These are phyloP conservation scores for Haplographium delicatum DNA, from an alignment of 495 filamentous ascomycete species.

Conservation along the genomic window DNA sequence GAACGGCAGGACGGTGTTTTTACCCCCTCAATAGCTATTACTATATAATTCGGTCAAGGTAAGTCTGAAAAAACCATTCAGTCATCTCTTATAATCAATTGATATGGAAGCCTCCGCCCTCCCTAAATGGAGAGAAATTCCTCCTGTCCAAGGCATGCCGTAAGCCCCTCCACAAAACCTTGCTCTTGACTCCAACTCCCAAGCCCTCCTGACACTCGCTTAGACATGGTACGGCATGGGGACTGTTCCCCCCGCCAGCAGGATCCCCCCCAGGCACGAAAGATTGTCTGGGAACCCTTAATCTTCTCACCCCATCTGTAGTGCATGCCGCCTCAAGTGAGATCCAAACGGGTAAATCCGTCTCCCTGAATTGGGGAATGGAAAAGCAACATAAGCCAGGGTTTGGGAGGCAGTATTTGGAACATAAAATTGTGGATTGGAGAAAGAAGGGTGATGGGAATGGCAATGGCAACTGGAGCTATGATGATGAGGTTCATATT, in stretches of 20 bases:
- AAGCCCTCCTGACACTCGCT: too few species aligned
- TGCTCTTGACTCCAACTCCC: too few species aligned
- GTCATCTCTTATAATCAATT: too few species aligned
- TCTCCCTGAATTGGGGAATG: conserved; percentile 57
- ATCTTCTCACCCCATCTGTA: conserved; percentile 51
- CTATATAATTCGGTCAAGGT: too few species aligned
- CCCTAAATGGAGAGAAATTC: conserved; percentile 54
- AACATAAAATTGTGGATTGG: conserved; percentile 43
- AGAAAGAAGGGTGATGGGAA: conserved; percentile 31
- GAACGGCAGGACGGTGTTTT: too few species aligned
- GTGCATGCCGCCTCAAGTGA: conserved; percentile 46
- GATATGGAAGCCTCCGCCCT: too few species aligned
- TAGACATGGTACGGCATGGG: conserved; percentile 64
- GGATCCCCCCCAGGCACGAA: conserved; percentile 57
- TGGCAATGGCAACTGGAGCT: too few species aligned
- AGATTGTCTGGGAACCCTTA: conserved; percentile 51
- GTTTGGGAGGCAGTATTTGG: conserved; percentile 28
- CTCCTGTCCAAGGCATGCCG: conserved; percentile 52
- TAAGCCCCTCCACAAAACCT: too few species aligned
- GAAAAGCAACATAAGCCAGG: conserved; percentile 41
- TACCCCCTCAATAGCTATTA: too few species aligned
- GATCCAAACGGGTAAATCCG: conserved; percentile 48
- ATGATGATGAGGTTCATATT: conserved; percentile 61
- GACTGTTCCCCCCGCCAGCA: too few species aligned
- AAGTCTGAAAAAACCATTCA: too few species aligned